phyloP scores from a whole-genome alignment of 2,329 filamentous ascomycete genomes.

The Pseudocercospora musae region DNA sequence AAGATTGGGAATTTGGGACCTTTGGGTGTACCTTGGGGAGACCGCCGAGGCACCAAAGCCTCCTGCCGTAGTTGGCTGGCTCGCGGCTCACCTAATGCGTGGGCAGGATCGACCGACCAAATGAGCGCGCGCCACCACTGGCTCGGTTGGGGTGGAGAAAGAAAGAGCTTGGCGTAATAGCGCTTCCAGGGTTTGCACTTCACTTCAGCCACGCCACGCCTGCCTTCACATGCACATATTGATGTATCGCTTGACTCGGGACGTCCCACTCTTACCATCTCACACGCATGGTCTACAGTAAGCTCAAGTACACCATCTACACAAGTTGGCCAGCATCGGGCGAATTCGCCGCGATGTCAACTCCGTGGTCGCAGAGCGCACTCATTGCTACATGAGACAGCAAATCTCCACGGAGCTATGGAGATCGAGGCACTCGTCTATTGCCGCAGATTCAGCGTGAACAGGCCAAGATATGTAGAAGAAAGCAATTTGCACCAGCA shows the following conservation, averaged over 20 bases:
- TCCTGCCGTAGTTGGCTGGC: background rate
- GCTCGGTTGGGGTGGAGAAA: background rate
- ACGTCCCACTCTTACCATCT: background rate
- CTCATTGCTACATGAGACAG: no score
- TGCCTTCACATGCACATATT: background rate
- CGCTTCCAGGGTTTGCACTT: background rate
- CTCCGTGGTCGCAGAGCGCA: no score
- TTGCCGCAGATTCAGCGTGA: no score
- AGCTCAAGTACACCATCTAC: background rate
- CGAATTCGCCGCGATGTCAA: no score
- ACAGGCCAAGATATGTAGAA: no score
- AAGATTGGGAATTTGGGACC: no score
- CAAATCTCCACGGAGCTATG: no score
- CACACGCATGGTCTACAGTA: background rate
- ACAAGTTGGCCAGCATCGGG: no score
- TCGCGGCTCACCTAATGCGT: background rate
- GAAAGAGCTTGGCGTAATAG: background rate
- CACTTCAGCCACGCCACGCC: background rate
- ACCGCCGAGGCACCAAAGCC: constrained; percentile 1
- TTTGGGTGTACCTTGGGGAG: background rate
- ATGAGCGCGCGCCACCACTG: background rate
- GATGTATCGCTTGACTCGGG: background rate
- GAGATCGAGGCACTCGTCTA: no score
- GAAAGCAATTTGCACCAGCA: background rate
- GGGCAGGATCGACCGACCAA: background rate